Evolutionary conservation across 176 grass and related monocot genomes (phyloP).

Genomic region (Musa schizocarpa): DNA sequence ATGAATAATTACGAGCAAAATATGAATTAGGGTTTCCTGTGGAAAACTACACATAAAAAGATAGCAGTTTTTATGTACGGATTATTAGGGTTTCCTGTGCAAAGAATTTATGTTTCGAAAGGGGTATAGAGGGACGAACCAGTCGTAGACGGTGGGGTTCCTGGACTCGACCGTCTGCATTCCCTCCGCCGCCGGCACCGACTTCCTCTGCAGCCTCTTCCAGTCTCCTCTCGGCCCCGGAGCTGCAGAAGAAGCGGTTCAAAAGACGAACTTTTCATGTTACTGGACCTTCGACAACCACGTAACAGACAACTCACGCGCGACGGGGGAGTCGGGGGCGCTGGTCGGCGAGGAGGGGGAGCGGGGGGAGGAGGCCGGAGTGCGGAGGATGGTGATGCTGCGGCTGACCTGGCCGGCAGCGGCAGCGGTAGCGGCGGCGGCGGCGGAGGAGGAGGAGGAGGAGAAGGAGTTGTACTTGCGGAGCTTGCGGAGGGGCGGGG

Average conservation of each 20-base stretch:
- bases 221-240: slow-evolving; percentile 44
- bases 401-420: slow-evolving; percentile 30
- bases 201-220: slow-evolving; percentile 45
- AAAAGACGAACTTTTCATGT: background rate
- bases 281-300: background rate
- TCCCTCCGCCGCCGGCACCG: slow-evolving; percentile 5
- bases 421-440: background rate
- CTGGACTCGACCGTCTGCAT: background rate
- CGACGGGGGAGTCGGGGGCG: slow-evolving; percentile 42
- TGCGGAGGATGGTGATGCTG: slow-evolving; percentile 59
- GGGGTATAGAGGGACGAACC: background rate
- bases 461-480: slow-evolving; percentile 51
- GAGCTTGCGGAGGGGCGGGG: slow-evolving; percentile 74
- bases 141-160: background rate
- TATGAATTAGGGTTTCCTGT: no score
- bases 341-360: background rate
- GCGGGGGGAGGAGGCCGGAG: background rate
- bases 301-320: slow-evolving; percentile 13
- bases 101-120: background rate
- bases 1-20: background rate
- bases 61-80: no score
- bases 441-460: slow-evolving; percentile 5
- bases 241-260: slow-evolving; percentile 23
- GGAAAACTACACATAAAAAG: no score
- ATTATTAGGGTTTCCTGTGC: no score